These are phyloP conservation scores for Alternaria gansuensis DNA, from an alignment of 2,329 filamentous ascomycete species.

Conservation along the genomic window DNA sequence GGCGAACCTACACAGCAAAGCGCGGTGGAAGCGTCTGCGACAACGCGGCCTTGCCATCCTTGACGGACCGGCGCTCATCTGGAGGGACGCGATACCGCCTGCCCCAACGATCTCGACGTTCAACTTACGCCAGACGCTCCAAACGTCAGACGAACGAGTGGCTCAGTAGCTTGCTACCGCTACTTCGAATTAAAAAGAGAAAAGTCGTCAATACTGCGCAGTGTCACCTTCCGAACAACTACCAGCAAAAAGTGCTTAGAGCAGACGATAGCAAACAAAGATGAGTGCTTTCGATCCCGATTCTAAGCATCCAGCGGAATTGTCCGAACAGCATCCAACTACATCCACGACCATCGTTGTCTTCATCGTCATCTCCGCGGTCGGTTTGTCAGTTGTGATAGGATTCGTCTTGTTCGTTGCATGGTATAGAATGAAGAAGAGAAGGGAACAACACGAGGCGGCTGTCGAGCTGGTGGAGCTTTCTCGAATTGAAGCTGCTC, in stretches of 20 bases:
- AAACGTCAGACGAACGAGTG: neutral
- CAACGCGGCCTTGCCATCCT: conserved; percentile 26
- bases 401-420: conserved; percentile 4
- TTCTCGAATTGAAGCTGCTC: neutral
- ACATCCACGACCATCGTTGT: neutral
- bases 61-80: conserved; percentile 23
- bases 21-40: conserved; percentile 20
- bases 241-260: neutral
- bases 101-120: conserved; percentile 15
- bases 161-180: neutral
- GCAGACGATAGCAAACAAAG: neutral
- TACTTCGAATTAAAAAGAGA: neutral
- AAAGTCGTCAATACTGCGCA: neutral
- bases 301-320: neutral
- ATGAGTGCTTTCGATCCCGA: conserved; percentile 6
- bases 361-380: conserved; percentile 4
- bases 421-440: conserved; percentile 12
- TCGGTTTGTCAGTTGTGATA: neutral
- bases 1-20: conserved; percentile 20
- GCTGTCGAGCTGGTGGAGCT: conserved; percentile 7
- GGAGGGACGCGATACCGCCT: conserved; percentile 22
- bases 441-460: conserved; percentile 4
- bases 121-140: conserved; percentile 16
- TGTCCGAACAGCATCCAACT: neutral
- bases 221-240: neutral